Evolutionary conservation across 1,284 basidiomycete genomes (phyloP), one percentile per base, ranked within the genome.

Genomic region (Cryptococcus maquisensis): DNA sequence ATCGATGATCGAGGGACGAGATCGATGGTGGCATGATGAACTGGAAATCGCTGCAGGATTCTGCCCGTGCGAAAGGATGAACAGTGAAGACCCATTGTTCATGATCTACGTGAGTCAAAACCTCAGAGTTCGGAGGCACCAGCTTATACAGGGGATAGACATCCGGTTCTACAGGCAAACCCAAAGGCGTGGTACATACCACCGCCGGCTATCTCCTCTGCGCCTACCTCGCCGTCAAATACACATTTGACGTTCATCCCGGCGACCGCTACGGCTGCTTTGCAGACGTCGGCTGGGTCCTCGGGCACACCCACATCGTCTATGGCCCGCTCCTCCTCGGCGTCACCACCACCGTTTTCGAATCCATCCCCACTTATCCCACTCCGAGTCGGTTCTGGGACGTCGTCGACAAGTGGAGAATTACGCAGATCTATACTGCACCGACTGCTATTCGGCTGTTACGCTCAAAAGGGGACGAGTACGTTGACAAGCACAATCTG

Each of bases 281-380:
- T 94, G 95, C 95, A 60, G 95, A 98, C 72, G 84, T 98, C 54
- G 95, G 95, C 67, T 98, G 95, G 95, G 97, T 98, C 78, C 98
- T 95, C 4, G 95, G 95, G 37, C 95, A 98, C 80, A 90, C 90
- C 77, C 88, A 98, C 80, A 98, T 98, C 73, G 83, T 98, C 63
- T 98, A 98, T 77, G 95, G 96, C 23, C 96, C 96, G 4, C 84
- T 98, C 56, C 71, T 74, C 71, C 80, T 92, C 73, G 94, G 95
- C 60, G 87, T 92, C 47, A 84, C 91, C 15, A 97, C 95, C 20
- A 88, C 86, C 63, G 86, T 98, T 55, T 98, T 98, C 78, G 95
- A 98, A 79, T 92, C 89, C 43, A 98, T 95, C 3, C 95, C 95
- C 37, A 86, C 97, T 63, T 98, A 98, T 81, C 95, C 95, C 20